phyloP scores from a whole-genome alignment of 495 filamentous ascomycete species.

The Podospora conica region DNA sequence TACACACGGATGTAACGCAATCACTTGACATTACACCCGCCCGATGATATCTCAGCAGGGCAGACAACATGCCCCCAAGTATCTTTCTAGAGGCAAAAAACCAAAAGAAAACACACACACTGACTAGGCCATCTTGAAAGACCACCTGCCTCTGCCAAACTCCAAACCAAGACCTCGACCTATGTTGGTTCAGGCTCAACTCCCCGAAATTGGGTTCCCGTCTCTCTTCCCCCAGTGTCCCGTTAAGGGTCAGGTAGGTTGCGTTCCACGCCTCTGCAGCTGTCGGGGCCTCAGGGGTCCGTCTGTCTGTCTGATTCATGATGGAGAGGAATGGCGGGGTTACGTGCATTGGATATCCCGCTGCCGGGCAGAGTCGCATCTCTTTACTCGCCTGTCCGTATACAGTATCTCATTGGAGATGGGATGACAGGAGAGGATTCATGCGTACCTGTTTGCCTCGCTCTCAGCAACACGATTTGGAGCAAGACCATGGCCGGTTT shows the following conservation, averaged over 20 bases:
- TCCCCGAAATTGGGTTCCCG: neutral
- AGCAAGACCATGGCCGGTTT: neutral
- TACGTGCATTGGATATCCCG: slow-evolving; percentile 22
- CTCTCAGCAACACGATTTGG: neutral
- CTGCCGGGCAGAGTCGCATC: neutral
- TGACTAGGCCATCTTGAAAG: neutral
- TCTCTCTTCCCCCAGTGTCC: neutral
- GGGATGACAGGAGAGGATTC: neutral
- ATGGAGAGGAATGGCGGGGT: slow-evolving; percentile 14
- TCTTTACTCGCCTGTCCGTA: neutral
- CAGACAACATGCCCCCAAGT: too few relatives aligned
- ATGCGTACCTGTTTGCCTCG: neutral
- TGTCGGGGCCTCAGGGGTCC: neutral
- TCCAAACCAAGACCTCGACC: neutral
- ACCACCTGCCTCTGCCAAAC: neutral
- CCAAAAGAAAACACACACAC: neutral
- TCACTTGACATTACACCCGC: neutral
- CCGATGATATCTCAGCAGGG: neutral
- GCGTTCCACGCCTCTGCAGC: neutral
- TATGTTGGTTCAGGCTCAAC: neutral
- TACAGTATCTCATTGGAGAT: neutral
- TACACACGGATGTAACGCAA: too few relatives aligned
- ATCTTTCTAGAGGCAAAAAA: neutral
- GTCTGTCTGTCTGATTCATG: neutral
- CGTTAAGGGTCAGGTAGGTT: neutral